Evolutionary conservation across 2,329 filamentous ascomycete species (phyloP).

Genomic region (Echinosphaeria canescens): DNA sequence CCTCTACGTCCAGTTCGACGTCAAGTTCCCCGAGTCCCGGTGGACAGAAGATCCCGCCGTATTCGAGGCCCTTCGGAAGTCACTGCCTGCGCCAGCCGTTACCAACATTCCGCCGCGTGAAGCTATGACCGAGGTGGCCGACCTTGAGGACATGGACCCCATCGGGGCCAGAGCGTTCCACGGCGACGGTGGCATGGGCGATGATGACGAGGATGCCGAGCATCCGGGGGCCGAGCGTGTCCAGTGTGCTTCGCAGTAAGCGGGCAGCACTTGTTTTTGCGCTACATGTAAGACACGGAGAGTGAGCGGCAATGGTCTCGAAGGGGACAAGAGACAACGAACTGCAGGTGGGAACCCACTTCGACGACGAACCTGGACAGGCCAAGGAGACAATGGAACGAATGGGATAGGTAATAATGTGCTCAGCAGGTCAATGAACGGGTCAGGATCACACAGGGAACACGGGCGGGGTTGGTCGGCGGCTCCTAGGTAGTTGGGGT

Average conservation of each 20-base stretch:
- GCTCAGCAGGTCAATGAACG: too few species aligned
- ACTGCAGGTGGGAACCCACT: too few species aligned
- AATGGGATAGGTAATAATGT: too few species aligned
- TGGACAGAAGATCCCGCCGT: constrained; percentile 45
- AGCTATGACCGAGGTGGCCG: constrained; percentile 78
- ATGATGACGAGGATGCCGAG: constrained; percentile 61
- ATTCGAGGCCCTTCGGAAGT: constrained; percentile 59
- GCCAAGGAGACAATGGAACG: too few species aligned
- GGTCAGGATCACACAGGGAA: too few species aligned
- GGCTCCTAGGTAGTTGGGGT: too few species aligned
- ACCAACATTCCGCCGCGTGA: constrained; percentile 52
- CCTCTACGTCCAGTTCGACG: constrained; percentile 90
- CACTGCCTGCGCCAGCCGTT: constrained; percentile 51
- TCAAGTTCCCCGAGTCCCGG: constrained; percentile 82
- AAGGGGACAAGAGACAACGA: too few species aligned
- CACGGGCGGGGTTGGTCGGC: too few species aligned
- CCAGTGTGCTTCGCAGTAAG: constrained; percentile 75
- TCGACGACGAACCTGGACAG: too few species aligned
- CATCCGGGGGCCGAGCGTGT: constrained; percentile 58
- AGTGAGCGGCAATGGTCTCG: too few species aligned
- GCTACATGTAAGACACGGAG: not conserved
- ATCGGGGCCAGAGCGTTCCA: constrained; percentile 46
- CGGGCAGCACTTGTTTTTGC: not conserved
- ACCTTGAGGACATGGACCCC: constrained; percentile 70
- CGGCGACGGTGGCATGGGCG: constrained; percentile 33